Evolutionary conservation across 2,329 filamentous ascomycete genomes (phyloP), one percentile per base, ranked within the genome.

Genomic region (Talaromyces amestolkiae): DNA sequence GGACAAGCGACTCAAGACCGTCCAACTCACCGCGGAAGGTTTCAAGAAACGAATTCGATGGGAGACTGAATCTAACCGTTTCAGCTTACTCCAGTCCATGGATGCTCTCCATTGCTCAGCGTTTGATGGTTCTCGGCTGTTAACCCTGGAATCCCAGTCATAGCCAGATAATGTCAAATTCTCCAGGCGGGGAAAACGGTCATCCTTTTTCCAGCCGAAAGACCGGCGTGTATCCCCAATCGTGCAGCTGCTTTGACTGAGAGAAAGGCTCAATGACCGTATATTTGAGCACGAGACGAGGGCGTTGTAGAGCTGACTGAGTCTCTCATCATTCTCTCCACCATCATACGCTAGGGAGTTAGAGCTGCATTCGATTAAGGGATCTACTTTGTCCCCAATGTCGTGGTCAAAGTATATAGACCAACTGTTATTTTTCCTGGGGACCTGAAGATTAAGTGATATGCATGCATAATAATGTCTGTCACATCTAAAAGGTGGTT

Each of bases 1-100:
- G 54, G 54, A 22, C 33, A 58, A 58, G 54, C n/a, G 54, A 58
- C 33, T 58, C 33, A 39, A 58, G 54, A 58, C 54, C 54, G 54
- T 35, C 54, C n/a, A 58, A 33, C 35, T 58, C 54, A 58, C 37
- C 54, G 33, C 54, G 54, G 33, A 58, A 58, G 33, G 54, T 58
- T 56, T 58, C 54, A 41, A 58, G 54, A 58, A 58, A 56, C 6
- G 13, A 56, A 56, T 56, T 56, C 22, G 53, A 37, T 35, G 53
- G 53, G 31, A 37, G 53, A 56, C 53, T 56, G 37, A 17, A 56
- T 56, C 53, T 13, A 56, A 56, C 11, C 53, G 53, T 56, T 56
- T 56, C 27, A 56, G 27, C 11, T 56, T 56, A 56, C 27, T 35
- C 53, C 53, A 56, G 53, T 56, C 53, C 53, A 56, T 56, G 53